Evolutionary conservation across 768 basidiomycete species (phyloP), one percentile per base, ranked within the genome.

Genomic region (Asterophora lycoperdoides): DNA sequence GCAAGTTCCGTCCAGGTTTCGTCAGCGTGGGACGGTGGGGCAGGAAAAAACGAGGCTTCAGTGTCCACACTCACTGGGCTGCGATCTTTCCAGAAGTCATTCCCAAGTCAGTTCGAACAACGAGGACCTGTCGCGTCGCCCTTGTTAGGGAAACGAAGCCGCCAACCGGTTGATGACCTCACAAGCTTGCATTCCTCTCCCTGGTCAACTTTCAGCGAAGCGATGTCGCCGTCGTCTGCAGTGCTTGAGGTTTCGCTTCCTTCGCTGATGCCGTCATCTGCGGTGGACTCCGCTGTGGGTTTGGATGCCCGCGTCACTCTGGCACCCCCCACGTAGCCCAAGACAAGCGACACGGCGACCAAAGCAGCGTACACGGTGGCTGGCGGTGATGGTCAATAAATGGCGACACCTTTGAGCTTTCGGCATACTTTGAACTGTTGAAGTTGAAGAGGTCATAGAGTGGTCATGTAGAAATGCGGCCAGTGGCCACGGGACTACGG

Each of bases 11-110:
- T n/a, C n/a, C 8, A 23, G 15, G 28, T 18, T 14, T 44, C 30
- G 20, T 36, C 26, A 41, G 19, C 38, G 33, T 18, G 28, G 4
- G 13, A 8, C 30, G 32, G 28, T 6, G 23, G 23, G 23, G 23
- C 23, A 23, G 23, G 3, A 23, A 2, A 30, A 8, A 35, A 23
- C 17, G 3, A 32, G 20, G 4, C 5, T 11, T 23, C 3, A 23
- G 6, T 23, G 23, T 23, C 13, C 28, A 42, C 32, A 54, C 88
- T 63, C 72, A 96, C 82, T 95, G 93, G 20, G 93, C 92, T 33
- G 83, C 83, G 44, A 86, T 83, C 60, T 86, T 87, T 30, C 85
- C 86, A 8, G 81, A 60, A 13, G 77, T 73, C 85, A 87, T 86
- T 44, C 76, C 74, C 42, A 87, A 65, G 63, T 88, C 86, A 4